phyloP scores from a whole-genome alignment of 2,329 filamentous ascomycete species.

The Cylindrodendrum hubeiense region DNA sequence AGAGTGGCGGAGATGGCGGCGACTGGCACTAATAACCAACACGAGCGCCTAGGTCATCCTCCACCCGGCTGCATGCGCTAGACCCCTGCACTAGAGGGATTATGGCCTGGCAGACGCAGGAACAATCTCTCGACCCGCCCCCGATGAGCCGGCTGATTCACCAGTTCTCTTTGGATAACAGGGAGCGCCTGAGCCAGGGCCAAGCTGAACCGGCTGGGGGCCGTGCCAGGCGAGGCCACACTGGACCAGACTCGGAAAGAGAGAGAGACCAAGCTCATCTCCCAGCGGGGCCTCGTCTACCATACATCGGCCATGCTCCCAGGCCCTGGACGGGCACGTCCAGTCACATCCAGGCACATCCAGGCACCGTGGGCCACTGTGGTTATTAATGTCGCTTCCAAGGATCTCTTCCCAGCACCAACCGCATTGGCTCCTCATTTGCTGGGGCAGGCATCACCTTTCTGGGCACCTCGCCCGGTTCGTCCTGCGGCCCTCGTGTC shows the following conservation, averaged over 20 bases:
- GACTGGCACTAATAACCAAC: slow-evolving; percentile 33
- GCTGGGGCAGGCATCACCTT: slow-evolving; percentile 19
- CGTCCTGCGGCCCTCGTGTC: slow-evolving; percentile 13
- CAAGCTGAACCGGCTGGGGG: not conserved
- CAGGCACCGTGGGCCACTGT: slow-evolving; percentile 19
- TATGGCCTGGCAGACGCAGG: slow-evolving; percentile 46
- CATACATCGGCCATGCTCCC: slow-evolving; percentile 6
- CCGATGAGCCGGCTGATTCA: slow-evolving; percentile 41
- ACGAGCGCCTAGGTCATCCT: slow-evolving; percentile 24
- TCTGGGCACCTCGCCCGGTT: slow-evolving; percentile 18
- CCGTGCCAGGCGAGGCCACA: not conserved
- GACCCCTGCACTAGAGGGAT: slow-evolving; percentile 39
- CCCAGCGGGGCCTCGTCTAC: slow-evolving; percentile 29
- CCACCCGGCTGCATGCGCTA: slow-evolving; percentile 31
- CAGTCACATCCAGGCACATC: slow-evolving; percentile 25
- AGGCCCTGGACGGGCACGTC: slow-evolving; percentile 22
- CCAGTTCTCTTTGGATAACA: slow-evolving; percentile 18
- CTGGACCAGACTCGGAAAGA: slow-evolving; percentile 6
- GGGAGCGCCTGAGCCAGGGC: not conserved
- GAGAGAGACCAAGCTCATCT: slow-evolving; percentile 39
- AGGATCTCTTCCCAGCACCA: slow-evolving; percentile 20
- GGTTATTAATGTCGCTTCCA: slow-evolving; percentile 43
- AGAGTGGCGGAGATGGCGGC: not conserved
- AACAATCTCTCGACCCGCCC: slow-evolving; percentile 48
- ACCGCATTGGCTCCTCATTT: slow-evolving; percentile 32